These are phyloP conservation scores for Hibiscus trionum DNA, from an alignment of 345 rosid genomes.

Conservation along the genomic window DNA sequence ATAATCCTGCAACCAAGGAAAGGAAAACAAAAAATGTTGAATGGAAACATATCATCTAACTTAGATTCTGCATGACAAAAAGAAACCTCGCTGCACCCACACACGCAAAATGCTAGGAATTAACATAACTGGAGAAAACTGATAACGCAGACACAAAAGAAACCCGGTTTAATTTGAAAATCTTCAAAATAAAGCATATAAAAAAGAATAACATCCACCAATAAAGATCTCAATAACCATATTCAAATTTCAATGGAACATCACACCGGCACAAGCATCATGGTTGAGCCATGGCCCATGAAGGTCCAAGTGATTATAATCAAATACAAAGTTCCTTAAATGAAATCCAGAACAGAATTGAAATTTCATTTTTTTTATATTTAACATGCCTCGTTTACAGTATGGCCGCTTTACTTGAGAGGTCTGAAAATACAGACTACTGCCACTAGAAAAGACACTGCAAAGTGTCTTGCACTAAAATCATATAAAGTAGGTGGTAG, in stretches of 20 bases:
- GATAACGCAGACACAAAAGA: neutral
- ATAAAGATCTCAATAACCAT: neutral
- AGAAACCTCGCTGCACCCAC: neutral
- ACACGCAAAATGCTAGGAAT: neutral
- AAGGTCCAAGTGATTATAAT: neutral
- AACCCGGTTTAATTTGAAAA: neutral
- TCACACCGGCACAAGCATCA: neutral
- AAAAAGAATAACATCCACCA: neutral
- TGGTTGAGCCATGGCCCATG: neutral
- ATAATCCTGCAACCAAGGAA: conserved; percentile 47
- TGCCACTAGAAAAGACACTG: neutral
- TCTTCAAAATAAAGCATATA: neutral
- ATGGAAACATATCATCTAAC: neutral
- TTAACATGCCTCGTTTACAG: neutral
- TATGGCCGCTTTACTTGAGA: neutral
- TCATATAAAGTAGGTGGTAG: neutral
- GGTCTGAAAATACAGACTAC: neutral
- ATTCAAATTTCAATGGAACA: neutral
- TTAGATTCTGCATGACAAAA: neutral
- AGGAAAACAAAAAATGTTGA: neutral
- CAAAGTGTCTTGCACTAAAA: neutral
- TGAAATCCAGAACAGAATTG: neutral
- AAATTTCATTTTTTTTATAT: neutral
- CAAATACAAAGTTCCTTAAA: neutral
- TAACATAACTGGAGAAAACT: neutral